These are phyloP conservation scores for Tinospora cordifolia DNA, from an alignment of 164 flowering plant genomes.

Conservation along the genomic window DNA sequence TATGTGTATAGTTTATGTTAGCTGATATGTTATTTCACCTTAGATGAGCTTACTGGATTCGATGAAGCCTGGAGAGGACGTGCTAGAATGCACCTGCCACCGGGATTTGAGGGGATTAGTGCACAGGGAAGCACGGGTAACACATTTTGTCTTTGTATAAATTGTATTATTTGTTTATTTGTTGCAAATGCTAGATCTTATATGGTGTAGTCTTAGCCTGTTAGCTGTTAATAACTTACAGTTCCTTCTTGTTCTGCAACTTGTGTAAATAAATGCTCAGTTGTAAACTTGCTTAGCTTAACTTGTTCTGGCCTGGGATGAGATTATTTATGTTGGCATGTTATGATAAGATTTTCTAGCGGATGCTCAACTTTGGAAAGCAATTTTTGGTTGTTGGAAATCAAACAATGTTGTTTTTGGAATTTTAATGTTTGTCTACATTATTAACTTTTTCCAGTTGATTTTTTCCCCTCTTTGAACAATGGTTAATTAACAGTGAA, in stretches of 20 bases:
- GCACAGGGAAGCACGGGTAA: conserved; percentile 29
- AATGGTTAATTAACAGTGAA: not conserved
- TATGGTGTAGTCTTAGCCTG: no score
- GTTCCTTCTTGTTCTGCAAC: no score
- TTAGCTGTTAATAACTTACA: no score
- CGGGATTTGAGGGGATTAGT: conserved; percentile 41
- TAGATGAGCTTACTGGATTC: conserved; percentile 73
- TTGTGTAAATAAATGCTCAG: no score
- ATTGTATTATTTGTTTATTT: not conserved
- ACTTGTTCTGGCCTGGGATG: not conserved
- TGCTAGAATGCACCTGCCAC: conserved; percentile 43
- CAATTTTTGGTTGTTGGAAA: no score
- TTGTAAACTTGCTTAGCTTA: no score
- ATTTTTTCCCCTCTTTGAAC: not conserved
- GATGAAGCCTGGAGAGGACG: conserved; percentile 69
- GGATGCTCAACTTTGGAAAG: not conserved
- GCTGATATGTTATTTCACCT: not conserved
- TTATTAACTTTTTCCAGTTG: not conserved
- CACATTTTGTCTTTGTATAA: not conserved
- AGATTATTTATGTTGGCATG: not conserved
- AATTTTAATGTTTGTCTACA: not conserved
- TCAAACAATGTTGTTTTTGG: no score
- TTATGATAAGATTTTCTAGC: not conserved
- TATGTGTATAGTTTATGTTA: not conserved
- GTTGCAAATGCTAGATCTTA: no score